These are phyloP conservation scores for Umbilicus rupestris DNA, from an alignment of 164 flowering plant genomes.

Conservation along the genomic window DNA sequence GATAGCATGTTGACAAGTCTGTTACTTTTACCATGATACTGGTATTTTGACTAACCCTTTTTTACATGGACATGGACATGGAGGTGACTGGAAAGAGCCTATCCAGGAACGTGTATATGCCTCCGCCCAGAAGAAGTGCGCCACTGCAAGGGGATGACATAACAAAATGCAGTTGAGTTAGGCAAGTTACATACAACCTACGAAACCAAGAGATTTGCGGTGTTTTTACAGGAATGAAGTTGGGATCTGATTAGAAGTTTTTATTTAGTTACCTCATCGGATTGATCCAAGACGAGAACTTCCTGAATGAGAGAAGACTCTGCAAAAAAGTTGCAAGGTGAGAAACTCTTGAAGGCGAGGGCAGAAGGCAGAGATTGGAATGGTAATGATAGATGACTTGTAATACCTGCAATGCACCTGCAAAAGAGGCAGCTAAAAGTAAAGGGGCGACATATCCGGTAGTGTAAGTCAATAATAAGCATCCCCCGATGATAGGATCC, in stretches of 20 bases:
- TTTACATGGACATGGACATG: conserved; percentile 52
- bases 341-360: too few species aligned
- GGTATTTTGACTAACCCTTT: not conserved
- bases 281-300: conserved; percentile 91
- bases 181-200: too few species aligned
- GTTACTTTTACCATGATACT: too few species aligned
- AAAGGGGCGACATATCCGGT: conserved; percentile 95
- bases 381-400: not conserved
- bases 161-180: conserved; percentile 6
- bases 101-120: conserved; percentile 74
- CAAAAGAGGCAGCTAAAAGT: conserved; percentile 96
- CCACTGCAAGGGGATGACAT: conserved; percentile 47
- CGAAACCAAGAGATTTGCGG: not conserved
- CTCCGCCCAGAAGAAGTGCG: conserved; percentile 86
- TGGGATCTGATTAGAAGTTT: not conserved
- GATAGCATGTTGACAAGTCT: too few species aligned
- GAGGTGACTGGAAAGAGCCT: conserved; percentile 46
- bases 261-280: conserved; percentile 56
- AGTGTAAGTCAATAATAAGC: conserved; percentile 89
- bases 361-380: not conserved
- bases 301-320: conserved; percentile 90
- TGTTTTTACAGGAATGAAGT: not conserved
- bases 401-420: conserved; percentile 89
- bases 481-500: conserved; percentile 92
- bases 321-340: conserved; percentile 21